Conservation (phyloP, 441 rosid species). For the Brassica balearica region DNA sequence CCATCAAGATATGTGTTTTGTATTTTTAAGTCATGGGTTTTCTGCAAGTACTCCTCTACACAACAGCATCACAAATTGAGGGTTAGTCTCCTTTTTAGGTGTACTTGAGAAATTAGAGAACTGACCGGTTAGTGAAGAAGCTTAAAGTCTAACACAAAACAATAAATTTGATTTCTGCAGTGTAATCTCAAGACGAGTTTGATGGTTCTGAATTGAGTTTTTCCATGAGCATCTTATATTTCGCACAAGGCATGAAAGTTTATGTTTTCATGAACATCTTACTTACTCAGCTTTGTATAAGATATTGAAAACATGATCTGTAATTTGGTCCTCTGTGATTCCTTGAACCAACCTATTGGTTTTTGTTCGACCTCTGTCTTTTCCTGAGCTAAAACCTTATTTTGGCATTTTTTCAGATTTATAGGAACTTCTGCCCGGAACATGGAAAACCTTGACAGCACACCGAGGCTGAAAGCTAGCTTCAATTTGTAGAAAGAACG, state of each 20-base stretch:
- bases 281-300: background rate
- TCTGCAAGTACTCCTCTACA: too few relatives aligned
- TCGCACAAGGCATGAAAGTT: background rate
- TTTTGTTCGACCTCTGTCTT: background rate
- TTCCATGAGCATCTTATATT: background rate
- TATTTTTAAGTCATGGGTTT: too few relatives aligned
- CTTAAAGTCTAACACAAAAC: background rate
- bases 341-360: too few relatives aligned
- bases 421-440: background rate
- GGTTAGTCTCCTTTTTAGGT: too few relatives aligned
- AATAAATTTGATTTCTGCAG: background rate
- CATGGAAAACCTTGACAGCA: conserved; percentile 1
- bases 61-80: too few relatives aligned
- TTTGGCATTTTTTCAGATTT: background rate
- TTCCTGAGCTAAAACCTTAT: background rate
- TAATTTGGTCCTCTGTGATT: background rate
- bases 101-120: background rate
- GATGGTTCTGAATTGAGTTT: background rate
- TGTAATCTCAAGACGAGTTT: background rate
- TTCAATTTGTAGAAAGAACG: background rate
- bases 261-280: background rate
- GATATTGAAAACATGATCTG: background rate
- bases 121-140: background rate
- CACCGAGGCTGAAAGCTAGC: background rate
- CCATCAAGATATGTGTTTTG: too few relatives aligned